These are phyloP conservation scores for Aspergillus bridgeri DNA, from an alignment of 495 filamentous ascomycete species.

Conservation along the genomic window DNA sequence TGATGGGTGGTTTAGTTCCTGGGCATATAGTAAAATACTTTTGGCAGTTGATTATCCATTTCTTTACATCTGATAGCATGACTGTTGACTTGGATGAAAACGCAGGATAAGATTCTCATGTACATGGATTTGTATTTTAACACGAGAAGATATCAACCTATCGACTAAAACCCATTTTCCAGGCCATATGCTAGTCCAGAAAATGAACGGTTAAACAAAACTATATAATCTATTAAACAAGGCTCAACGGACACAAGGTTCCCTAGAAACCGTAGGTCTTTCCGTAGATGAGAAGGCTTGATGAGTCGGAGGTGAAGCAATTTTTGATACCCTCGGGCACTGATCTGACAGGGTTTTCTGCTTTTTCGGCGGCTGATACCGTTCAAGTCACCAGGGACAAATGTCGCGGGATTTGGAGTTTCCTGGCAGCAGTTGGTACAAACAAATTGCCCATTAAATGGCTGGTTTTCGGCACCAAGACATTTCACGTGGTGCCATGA, in stretches of 20 bases:
- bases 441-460: not conserved
- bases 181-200: conserved; percentile 16
- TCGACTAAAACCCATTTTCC: conserved; percentile 2
- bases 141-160: no score
- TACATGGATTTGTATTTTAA: no score
- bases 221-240: conserved; percentile 10
- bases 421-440: conserved; percentile 1
- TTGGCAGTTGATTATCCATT: no score
- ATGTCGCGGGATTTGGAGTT: not conserved
- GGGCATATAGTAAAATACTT: no score
- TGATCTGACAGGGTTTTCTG: not conserved
- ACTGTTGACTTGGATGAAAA: no score
- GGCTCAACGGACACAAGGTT: conserved; percentile 4
- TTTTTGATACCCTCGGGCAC: not conserved
- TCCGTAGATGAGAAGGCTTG: conserved; percentile 15
- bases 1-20: no score
- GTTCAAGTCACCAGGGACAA: not conserved
- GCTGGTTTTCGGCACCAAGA: conserved; percentile 1
- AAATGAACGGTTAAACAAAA: conserved; percentile 10
- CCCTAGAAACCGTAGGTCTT: conserved; percentile 11
- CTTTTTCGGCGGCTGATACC: not conserved
- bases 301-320: conserved; percentile 10
- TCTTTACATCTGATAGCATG: no score
- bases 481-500: conserved; percentile 9
- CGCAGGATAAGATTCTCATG: no score